Percentiles rank a stretch among this genome's conserved stretches.
Conservation (phyloP, 345 rosid species). For the Salix dunnii region DNA sequence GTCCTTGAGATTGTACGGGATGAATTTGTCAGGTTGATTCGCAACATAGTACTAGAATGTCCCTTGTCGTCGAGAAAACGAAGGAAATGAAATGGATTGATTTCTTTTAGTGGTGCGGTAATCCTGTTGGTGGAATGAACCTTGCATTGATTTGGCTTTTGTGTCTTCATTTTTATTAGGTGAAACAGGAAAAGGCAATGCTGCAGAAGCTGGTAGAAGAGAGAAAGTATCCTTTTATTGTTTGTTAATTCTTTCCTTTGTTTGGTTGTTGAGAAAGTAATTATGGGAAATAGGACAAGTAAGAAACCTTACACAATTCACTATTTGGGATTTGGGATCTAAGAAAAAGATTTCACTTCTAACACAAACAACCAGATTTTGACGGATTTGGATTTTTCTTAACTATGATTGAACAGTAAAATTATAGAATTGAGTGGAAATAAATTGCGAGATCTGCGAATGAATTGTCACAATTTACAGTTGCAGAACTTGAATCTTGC, state of each 20-base stretch:
- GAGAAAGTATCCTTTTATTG: conserved; percentile 63
- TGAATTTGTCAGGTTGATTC: too few species aligned
- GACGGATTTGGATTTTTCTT: conserved; percentile 23
- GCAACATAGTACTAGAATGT: too few species aligned
- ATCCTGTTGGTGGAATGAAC: too few species aligned
- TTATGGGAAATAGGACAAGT: background rate
- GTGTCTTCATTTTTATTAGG: background rate
- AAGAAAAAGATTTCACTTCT: background rate
- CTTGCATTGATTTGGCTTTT: background rate
- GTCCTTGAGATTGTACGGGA: too few species aligned
- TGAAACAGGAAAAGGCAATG: conserved; percentile 55
- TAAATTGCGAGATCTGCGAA: conserved; percentile 44
- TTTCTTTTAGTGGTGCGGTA: too few species aligned
- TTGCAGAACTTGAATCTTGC: conserved; percentile 60
- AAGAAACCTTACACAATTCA: background rate
- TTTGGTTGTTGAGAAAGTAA: background rate
- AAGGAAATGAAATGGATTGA: too few species aligned
- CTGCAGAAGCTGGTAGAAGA: conserved; percentile 63
- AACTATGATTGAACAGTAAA: conserved; percentile 41
- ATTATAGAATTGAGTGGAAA: conserved; percentile 48
- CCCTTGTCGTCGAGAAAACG: too few species aligned
- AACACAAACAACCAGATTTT: background rate
- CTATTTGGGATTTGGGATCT: background rate
- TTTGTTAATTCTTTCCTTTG: background rate
- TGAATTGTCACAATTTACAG: conserved; percentile 47